Evolutionary conservation across 768 basidiomycete genomes (phyloP), one percentile per base, ranked within the genome.

Genomic region (Holtermanniella nyarrowii): DNA sequence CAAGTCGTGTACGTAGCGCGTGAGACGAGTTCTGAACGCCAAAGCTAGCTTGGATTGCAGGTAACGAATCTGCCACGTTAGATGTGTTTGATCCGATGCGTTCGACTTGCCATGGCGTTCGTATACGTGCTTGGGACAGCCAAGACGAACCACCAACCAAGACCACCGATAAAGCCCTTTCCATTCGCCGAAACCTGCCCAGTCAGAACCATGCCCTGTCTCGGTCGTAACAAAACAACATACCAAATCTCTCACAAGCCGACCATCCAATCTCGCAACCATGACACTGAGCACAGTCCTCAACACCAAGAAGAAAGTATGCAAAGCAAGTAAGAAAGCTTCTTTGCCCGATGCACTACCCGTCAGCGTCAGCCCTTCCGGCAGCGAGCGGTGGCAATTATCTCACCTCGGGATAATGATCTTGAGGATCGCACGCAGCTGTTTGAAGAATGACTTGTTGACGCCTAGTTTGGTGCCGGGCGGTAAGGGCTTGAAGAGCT

Each of bases 71-170:
- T 90, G 55, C 7, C 18, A 27, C n/a, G n/a, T n/a, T n/a, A n/a
- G n/a, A n/a, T n/a, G n/a, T n/a, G n/a, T n/a, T n/a, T n/a, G n/a
- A n/a, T n/a, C n/a, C n/a, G n/a, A n/a, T n/a, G n/a, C n/a, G n/a
- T n/a, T 20, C 13, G 13, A 46, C 67, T 45, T 26, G 86, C 88
- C 87, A 96, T 89, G 1, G 87, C 83, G 66, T 97, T 97, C 0
- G 93, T 97, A 67, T 89, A 90, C 20, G 88, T 89, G 65, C 86
- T 88, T 0, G 93, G 93, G 22, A 97, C 77, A 1, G 90, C 88
- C 10, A 97, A 77, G 10, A 81, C 74, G 64, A 91, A 95, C 93
- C 93, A 97, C 49, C 87, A 75, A 0, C 76, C 84, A 0, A 97
- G 72, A 0, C 90, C 91, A 48, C 75, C 78, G 16, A 88, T 58